Percentiles rank a stretch among this genome's conserved stretches.
Evolutionary conservation across 202 grass and related monocot genomes (phyloP).

Genomic region (Brachypodium distachyon): DNA sequence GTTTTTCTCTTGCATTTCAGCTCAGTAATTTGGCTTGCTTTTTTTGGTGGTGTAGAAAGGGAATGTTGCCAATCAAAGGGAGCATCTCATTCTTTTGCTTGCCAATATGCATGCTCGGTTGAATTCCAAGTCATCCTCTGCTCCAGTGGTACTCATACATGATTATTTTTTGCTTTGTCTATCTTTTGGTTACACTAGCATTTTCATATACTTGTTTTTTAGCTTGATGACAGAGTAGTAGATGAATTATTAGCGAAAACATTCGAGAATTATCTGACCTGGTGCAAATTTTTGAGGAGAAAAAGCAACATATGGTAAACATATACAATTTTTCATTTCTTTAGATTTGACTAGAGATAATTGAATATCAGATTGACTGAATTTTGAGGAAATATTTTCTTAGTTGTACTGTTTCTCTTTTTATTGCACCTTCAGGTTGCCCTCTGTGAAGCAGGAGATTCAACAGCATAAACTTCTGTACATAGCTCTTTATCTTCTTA

Average conservation of each 20-base stretch:
- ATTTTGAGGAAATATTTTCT: background rate
- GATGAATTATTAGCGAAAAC: constrained; percentile 79
- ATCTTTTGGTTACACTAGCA: constrained; percentile 24
- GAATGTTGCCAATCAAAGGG: constrained; percentile 93
- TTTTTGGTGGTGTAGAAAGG: constrained; percentile 48
- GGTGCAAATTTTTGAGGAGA: constrained; percentile 92
- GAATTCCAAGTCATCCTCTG: constrained; percentile 60
- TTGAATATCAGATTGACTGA: background rate
- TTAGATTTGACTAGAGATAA: constrained; percentile 2
- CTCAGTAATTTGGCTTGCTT: constrained; percentile 27
- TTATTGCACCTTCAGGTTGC: constrained; percentile 51
- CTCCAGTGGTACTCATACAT: constrained; percentile 55
- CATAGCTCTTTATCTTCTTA: constrained; percentile 91
- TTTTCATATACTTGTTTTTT: constrained; percentile 12
- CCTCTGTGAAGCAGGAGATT: constrained; percentile 90
- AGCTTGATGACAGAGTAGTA: constrained; percentile 95
- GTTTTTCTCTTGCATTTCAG: constrained; percentile 6
- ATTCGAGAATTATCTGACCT: constrained; percentile 88
- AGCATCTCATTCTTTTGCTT: constrained; percentile 92
- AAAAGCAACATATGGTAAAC: constrained; percentile 89
- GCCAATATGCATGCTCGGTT: constrained; percentile 80
- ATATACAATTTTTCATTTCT: constrained; percentile 1
- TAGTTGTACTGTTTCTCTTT: background rate
- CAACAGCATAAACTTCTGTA: constrained; percentile 97
- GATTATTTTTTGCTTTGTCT: constrained; percentile 15